Evolutionary conservation across 2,329 filamentous ascomycete species (phyloP), one percentile per base, ranked within the genome.

Genomic region (Capronia epimyces): DNA sequence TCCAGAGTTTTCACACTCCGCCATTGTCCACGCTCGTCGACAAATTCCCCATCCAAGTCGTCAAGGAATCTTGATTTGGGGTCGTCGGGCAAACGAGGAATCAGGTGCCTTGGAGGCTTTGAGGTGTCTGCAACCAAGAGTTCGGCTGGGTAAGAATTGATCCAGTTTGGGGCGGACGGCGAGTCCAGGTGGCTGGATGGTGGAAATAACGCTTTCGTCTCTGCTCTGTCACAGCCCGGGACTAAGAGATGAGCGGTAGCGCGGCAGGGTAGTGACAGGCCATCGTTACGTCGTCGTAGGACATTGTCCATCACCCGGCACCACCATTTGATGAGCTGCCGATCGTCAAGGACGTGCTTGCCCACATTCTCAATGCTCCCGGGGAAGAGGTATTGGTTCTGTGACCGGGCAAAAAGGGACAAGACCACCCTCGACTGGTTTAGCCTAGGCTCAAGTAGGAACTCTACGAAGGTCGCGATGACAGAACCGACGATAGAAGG

Each of bases 321-420:
- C 93, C 93, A 98, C 93, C 93, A 98, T 63, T 84, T 88, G 16
- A 98, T 87, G 45, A 98, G 73, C 0, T 87, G 88, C 25, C 89
- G 78, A 63, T 98, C 93, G 62, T 95, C 89, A 7, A 97, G 74
- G 0, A 98, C 85, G 71, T 98, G 93, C 66, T 98, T 98, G 2
- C 80, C 80, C 15, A 71, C 69, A 66, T 96, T 91, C 53, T 95
- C 84, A 32, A 89, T 81, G 63, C 91, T 97, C 0, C 89, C 89
- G 0, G 93, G 90, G 65, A 97, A 98, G 12, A 98, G 78, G 62
- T 98, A 98, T 64, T 97, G 93, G 45, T 85, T 83, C 66, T 97
- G 93, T 0, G 93, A 83, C 53, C 93, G 80, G 0, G 93, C 94
- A 65, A 98, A 98, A 2, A 98, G 77, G 48, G 89, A 96, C 22